Conservation (phyloP, 1,139 yeast species). For the Chernovozyma sophiae-reginae region DNA sequence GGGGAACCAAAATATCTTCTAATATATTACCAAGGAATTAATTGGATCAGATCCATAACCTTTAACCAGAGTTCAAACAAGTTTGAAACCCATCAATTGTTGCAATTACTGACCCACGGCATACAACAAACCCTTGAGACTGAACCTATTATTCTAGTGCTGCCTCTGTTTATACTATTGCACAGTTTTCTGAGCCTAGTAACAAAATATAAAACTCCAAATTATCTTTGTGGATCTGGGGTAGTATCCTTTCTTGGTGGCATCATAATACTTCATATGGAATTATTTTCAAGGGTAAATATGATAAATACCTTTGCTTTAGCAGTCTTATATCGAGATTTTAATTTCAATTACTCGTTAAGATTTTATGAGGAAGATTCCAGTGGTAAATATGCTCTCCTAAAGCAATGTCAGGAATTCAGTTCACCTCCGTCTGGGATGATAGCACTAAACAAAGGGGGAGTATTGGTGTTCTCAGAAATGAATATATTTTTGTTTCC, state of each 20-base stretch:
- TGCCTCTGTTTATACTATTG: background rate
- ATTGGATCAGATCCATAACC: background rate
- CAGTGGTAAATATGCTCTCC: constrained; percentile 11
- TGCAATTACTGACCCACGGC: background rate
- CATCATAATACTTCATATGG: constrained; percentile 3
- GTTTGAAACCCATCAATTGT: background rate
- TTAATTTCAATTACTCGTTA: constrained; percentile 28
- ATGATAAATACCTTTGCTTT: constrained; percentile 8
- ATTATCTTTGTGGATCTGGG: background rate
- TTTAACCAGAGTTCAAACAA: background rate
- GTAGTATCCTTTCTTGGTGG: constrained; percentile 3
- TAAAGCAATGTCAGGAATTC: constrained; percentile 31
- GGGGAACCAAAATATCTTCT: background rate
- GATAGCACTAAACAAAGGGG: constrained; percentile 18
- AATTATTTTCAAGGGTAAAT: background rate
- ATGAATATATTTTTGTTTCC: constrained; percentile 33
- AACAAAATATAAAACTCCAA: background rate
- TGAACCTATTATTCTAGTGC: background rate
- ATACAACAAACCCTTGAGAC: background rate
- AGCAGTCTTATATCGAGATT: constrained; percentile 35
- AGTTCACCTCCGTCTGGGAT: constrained; percentile 29
- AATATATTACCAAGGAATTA: background rate
- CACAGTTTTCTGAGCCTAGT: constrained; percentile 1
- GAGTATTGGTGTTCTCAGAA: constrained; percentile 28
- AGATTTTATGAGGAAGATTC: constrained; percentile 23